A percentile compares a stretch with the other conserved stretches of the same genome.
These are phyloP conservation scores for Malassezia restricta DNA, from an alignment of 1,284 basidiomycete genomes.

Conservation along the genomic window DNA sequence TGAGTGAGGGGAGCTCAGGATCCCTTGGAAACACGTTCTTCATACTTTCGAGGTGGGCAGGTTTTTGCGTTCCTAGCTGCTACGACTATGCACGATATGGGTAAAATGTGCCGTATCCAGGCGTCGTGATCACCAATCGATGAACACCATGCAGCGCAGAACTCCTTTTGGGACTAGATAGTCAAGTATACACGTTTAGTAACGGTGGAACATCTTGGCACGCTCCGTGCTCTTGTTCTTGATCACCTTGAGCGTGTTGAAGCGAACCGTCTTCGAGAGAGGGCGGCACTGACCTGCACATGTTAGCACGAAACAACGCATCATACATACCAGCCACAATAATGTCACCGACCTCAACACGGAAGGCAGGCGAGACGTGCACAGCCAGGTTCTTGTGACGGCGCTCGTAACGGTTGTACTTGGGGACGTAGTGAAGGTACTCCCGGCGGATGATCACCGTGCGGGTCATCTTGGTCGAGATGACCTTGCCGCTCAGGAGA, in stretches of 20 bases:
- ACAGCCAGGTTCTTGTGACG: conserved; percentile 92
- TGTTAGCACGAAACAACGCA: background rate
- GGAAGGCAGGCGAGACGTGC: conserved; percentile 96
- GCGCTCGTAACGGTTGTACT: conserved; percentile 62
- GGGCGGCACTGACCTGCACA: conserved; percentile 81
- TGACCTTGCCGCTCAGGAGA: conserved; percentile 90
- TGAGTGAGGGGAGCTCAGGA: conserved; percentile 19
- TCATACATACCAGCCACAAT: conserved; percentile 66
- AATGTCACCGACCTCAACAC: conserved; percentile 63
- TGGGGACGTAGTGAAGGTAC: conserved; percentile 90
- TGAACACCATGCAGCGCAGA: conserved; percentile 1
- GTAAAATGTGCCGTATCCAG: conserved; percentile 4
- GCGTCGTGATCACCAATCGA: background rate
- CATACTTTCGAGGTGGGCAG: background rate
- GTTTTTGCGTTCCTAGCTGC: background rate
- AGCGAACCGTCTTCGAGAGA: conserved; percentile 95
- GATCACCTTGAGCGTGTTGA: conserved; percentile 86
- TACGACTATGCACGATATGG: conserved; percentile 7
- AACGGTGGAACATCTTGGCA: conserved; percentile 83
- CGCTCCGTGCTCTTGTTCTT: conserved; percentile 45
- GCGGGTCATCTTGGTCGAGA: conserved; percentile 99
- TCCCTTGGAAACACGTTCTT: background rate
- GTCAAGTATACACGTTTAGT: conserved; percentile 52
- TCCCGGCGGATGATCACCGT: conserved; percentile 96
- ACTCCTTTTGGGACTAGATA: conserved; percentile 8